Percentiles rank a stretch among this genome's conserved stretches.
These are phyloP conservation scores for Sporothrix mexicana DNA, from an alignment of 2,329 filamentous ascomycete species.

Conservation along the genomic window DNA sequence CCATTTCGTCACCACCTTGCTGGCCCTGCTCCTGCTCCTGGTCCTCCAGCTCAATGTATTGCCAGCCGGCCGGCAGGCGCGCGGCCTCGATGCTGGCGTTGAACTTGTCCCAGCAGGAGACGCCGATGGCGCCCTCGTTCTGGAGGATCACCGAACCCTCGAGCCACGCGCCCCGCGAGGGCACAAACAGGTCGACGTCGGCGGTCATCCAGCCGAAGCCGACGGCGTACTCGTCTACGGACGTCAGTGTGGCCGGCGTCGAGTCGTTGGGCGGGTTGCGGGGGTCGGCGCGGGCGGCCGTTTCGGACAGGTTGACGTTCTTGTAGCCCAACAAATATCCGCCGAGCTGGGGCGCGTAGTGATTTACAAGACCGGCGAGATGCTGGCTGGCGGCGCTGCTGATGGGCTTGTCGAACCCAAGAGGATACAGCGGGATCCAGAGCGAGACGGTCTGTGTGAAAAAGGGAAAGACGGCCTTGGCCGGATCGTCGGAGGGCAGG, in stretches of 20 bases:
- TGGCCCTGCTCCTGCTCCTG: constrained; percentile 43
- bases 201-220: constrained; percentile 88
- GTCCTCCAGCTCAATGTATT: constrained; percentile 67
- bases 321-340: constrained; percentile 78
- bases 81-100: constrained; percentile 83
- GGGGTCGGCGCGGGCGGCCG: constrained; percentile 55
- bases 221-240: constrained; percentile 81
- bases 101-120: constrained; percentile 90
- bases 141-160: constrained; percentile 85
- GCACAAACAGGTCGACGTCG: constrained; percentile 83
- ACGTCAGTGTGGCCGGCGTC: constrained; percentile 53
- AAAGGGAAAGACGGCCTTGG: constrained; percentile 65
- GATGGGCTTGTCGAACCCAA: constrained; percentile 71
- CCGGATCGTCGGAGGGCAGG: constrained; percentile 9
- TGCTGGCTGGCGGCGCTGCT: constrained; percentile 75
- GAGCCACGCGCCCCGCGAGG: constrained; percentile 72
- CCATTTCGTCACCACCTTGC: not conserved
- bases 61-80: constrained; percentile 78
- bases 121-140: constrained; percentile 84
- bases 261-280: constrained; percentile 55
- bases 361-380: constrained; percentile 75
- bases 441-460: constrained; percentile 79
- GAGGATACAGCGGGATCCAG: constrained; percentile 75
- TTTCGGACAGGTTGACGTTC: constrained; percentile 69
- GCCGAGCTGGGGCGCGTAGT: constrained; percentile 73